These are phyloP conservation scores for Emmonsia crescens DNA, from an alignment of 2,329 filamentous ascomycete species.

Conservation along the genomic window DNA sequence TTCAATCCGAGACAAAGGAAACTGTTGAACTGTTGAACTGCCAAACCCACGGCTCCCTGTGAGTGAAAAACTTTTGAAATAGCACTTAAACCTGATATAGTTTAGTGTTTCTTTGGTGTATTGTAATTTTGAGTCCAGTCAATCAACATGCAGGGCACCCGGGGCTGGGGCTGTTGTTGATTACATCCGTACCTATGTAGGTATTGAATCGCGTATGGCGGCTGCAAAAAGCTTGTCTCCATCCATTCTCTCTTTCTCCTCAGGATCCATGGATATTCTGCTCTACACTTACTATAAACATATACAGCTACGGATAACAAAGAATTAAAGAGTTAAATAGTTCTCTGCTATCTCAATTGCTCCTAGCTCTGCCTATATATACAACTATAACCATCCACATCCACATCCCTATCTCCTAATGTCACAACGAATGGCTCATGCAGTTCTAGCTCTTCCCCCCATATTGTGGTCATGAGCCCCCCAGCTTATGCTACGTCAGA, in stretches of 20 bases:
- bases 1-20: too few species aligned
- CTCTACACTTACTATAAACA: too few species aligned
- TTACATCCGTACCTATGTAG: too few species aligned
- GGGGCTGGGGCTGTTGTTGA: not conserved
- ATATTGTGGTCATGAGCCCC: not conserved
- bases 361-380: not conserved
- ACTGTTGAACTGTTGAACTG: too few species aligned
- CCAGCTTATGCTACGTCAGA: not conserved
- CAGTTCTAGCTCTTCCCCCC: not conserved
- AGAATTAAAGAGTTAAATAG: too few species aligned
- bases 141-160: conserved; percentile 5
- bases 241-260: too few species aligned
- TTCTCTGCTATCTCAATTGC: too few species aligned
- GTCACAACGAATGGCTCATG: not conserved
- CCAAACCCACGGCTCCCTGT: too few species aligned
- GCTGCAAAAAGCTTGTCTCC: too few species aligned
- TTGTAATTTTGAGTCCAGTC: not conserved
- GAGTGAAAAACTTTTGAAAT: too few species aligned
- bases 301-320: too few species aligned
- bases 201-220: not conserved
- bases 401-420: not conserved
- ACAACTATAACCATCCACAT: not conserved
- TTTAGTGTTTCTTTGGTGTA: not conserved
- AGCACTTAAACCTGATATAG: too few species aligned
- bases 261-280: not conserved